Base-by-base conservation (phyloP, 140 eudicot genomes). In the Flaveria floridana region DNA sequence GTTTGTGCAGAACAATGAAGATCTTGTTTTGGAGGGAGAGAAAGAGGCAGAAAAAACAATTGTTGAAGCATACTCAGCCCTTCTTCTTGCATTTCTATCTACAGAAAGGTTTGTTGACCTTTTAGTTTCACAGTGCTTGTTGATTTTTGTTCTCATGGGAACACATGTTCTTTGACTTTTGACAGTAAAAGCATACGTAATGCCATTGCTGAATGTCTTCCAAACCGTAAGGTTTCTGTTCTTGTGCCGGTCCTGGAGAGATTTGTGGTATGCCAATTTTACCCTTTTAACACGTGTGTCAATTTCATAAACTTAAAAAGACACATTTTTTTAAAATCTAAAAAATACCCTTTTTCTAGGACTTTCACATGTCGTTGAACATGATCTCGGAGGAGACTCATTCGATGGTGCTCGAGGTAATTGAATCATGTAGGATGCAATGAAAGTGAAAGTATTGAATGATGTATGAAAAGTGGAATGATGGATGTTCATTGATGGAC, bases 21-120 rank as follows among this genome's bases (percentile, higher is more conserved):
- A 88, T 61, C 86, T 89, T 23, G 73, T 93, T 11, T 63, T 82
- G 80, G 91, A 85, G 78, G 99, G 94, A 48, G 97, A 88, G 86
- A 93, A 90, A 90, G 99, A 93, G 82, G 99, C 99, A 2, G 99
- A 94, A 84, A 90, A 94, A 83, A 90, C 89, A 88, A 90, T 90
- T 59, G 83, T 94, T 3, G 99, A 94, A 87, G 99, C 97, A 26
- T 94, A 94, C 83, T 78, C 99, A 12, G 99, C 99, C 41, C 96
- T 94, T 78, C 97, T 94, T 72, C 89, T 94, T 44, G 99, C 99
- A 7, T 94, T 94, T 76, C 85, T 94, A 81, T 94, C 99, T 1
- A 94, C 97, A 2, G 99, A 90, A 80, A 94, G 99, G 99, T 94
- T 56, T 76, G 73, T 82, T 56, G 26, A 20, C 52, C 71, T 28